Base-by-base conservation (phyloP, 257 asterid genomes). In the Agastache rugosa region DNA sequence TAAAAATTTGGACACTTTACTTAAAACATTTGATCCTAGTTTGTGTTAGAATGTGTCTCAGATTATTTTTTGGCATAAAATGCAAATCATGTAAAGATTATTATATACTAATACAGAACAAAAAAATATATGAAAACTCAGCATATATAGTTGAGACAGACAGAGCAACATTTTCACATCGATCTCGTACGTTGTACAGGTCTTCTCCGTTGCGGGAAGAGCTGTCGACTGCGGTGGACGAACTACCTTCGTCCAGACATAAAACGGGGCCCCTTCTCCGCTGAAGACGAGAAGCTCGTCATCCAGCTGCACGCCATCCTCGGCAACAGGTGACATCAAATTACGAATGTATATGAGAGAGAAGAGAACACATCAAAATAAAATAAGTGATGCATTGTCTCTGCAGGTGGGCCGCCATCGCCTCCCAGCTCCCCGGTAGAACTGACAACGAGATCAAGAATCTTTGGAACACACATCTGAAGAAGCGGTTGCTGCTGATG, bases 371-470 rank as follows among this genome's bases (percentile, higher is more conserved):
- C 7, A 31, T 4, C 6, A 31, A 25, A 31, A 31, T 5, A 0
- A 5, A n/a, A n/a, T n/a, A n/a, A n/a, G n/a, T 31, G 1, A 31
- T 31, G 5, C 37, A 31, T 31, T 0, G 37, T 31, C 37, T 55
- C 35, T 6, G 7, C n/a, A 91, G 97, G 82, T 92, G 99, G 99
- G 97, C 97, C 15, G 90, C 99, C 23, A 94, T 94, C 73, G 97
- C 99, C 11, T 82, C 97, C 5, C 95, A 94, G 35, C 85, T 93
- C 48, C 96, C 93, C 0, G 97, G 98, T 14, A 85, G 98, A 48
- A 93, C 98, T 3, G 97, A 94, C 84, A 94, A 94, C 41, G 99
- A 92, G 85, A 85, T 92, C 83, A 94, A 94, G 88, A 94, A 94
- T 84, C 74, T 94, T 5, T 94, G 99, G 99, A 94, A 94, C 82